phyloP scores from a whole-genome alignment of 2,329 filamentous ascomycete species.

The Dichotomopilus funicola region DNA sequence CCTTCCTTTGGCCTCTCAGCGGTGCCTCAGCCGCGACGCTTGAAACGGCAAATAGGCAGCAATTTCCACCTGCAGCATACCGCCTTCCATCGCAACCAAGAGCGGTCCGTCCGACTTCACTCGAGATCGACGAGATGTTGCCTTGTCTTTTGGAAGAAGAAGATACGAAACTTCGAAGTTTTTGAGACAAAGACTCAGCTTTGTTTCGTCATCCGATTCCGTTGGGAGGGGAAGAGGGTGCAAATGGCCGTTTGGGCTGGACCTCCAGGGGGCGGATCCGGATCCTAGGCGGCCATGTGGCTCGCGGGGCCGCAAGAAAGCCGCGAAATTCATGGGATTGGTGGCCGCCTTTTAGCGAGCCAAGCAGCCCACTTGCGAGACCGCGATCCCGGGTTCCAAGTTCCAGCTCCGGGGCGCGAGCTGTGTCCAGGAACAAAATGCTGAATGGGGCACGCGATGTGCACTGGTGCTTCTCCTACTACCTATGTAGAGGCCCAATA shows the following conservation, averaged over 20 bases:
- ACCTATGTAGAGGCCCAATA: too few species aligned
- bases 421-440: not conserved
- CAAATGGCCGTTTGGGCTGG: not conserved
- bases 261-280: conserved; percentile 15
- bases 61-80: conserved; percentile 1
- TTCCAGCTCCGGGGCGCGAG: not conserved
- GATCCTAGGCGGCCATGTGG: conserved; percentile 20
- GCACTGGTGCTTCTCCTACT: too few species aligned
- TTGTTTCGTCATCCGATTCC: too few species aligned
- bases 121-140: too few species aligned
- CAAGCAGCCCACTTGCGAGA: not conserved
- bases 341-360: conserved; percentile 2
- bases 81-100: not conserved
- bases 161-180: too few species aligned
- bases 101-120: too few species aligned
- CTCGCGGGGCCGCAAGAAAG: conserved; percentile 5
- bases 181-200: too few species aligned
- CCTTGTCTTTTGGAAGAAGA: too few species aligned
- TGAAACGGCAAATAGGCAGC: conserved; percentile 2
- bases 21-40: conserved; percentile 7
- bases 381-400: not conserved
- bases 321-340: not conserved
- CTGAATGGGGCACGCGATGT: too few species aligned
- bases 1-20: not conserved
- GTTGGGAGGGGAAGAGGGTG: too few species aligned